Percentiles rank a stretch among this genome's conserved stretches.
phyloP scores from a whole-genome alignment of 805 yeast genomes.

The Metschnikowia amazonensis region DNA sequence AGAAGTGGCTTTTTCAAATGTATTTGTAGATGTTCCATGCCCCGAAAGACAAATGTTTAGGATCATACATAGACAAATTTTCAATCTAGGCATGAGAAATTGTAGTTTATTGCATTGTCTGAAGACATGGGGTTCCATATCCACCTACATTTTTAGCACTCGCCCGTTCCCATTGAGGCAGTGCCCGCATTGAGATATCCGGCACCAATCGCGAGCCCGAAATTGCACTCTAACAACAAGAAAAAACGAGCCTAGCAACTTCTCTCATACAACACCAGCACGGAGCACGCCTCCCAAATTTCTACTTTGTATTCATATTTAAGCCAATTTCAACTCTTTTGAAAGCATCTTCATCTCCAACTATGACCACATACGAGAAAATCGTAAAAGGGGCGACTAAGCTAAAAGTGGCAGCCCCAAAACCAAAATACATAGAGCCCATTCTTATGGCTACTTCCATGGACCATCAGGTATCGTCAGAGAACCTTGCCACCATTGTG shows the following conservation, averaged over 20 bases:
- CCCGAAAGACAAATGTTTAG: background rate
- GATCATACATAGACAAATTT: background rate
- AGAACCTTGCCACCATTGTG: slow-evolving; percentile 68
- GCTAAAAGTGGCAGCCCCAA: slow-evolving; percentile 88
- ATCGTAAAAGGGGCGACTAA: slow-evolving; percentile 60
- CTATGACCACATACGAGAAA: slow-evolving; percentile 48
- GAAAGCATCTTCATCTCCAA: background rate
- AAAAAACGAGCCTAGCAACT: slow-evolving; percentile 5
- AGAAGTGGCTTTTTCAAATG: background rate
- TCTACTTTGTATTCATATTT: background rate
- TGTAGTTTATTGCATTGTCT: too few species aligned
- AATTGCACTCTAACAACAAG: slow-evolving; percentile 4
- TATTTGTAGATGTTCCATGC: background rate
- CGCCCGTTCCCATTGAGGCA: background rate
- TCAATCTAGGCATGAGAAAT: background rate
- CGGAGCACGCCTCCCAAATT: background rate
- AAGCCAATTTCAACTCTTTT: background rate
- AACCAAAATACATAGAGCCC: slow-evolving; percentile 93
- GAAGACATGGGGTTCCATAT: background rate
- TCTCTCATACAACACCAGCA: background rate
- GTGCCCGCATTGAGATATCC: slow-evolving; percentile 1
- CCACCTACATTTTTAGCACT: background rate
- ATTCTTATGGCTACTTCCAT: slow-evolving; percentile 67
- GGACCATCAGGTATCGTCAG: slow-evolving; percentile 38
- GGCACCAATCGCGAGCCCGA: slow-evolving; percentile 6